Evolutionary conservation across 306 rosid species (phyloP), one percentile per base, ranked within the genome.

Genomic region (Sicyos baderoa): DNA sequence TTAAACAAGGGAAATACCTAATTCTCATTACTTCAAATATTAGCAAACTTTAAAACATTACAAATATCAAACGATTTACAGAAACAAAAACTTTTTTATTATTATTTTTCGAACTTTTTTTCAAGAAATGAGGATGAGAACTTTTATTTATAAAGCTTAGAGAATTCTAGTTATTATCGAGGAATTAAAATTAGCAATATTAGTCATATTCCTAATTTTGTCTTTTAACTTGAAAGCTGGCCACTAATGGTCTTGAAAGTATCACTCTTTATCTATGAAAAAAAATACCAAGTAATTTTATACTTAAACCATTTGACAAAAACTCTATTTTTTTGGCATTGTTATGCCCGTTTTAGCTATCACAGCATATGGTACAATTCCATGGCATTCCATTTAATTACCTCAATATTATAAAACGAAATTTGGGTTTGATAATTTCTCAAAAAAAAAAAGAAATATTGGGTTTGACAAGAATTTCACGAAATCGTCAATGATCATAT

Each of bases 211-310:
- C 51, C 4, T n/a, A 22, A 7, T 18, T 19, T 64, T 42, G 53
- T 64, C 70, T 63, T 25, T 63, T 17, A 64, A 64, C 51, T 17
- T 44, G 18, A 44, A 64, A 64, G 53, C 53, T 64, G 51, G 70
- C 70, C 5, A 64, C 4, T 13, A 44, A 42, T 64, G 17, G 16
- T 50, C 27, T 64, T 12, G 70, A 19, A 44, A 44, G 0, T 64
- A 42, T 44, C 70, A 42, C 1, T 54, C 32, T 1, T 18, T 53
- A n/a, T 53, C 9, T 9, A 7, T 18, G 44, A 37, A 4, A 40
- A 40, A 40, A 40, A 7, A 40, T 40, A 9, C 45, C 44, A 37
- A 37, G 44, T 37, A 7, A 37, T 37, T 37, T 35, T 37, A 37
- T 37, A 5, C 44, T 37, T 37, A 1, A 1, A 6, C 44, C 9